Base-by-base conservation (phyloP, 176 grass and related monocot species). In the Saccharum spontaneum region DNA sequence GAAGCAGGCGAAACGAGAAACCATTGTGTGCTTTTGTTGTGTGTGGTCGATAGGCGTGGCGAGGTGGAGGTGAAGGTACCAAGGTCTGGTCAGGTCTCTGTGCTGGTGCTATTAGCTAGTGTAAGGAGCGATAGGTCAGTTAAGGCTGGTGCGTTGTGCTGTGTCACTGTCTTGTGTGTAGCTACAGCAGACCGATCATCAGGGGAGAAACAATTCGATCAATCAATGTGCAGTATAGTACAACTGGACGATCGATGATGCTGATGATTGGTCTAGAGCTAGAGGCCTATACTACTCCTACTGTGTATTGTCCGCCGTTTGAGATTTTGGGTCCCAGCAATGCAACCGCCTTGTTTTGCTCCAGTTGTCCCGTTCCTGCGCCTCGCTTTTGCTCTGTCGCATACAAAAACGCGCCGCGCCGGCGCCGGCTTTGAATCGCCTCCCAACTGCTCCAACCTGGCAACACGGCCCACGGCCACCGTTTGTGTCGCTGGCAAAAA, bases 401-500 rank as follows among this genome's bases (percentile, higher is more conserved):
- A 26, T 79, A 41, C 26, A 22, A 15, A 73, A 67, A 73, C 84
- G 33, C 68, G 22, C 20, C 49, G 67, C 62, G 68, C 20, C 70
- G 70, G 69, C 88, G 84, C 68, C 69, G 80, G 84, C 89, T 83
- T 90, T 79, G 84, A 90, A 38, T 65, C 28, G 34, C 26, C 26
- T 0, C 16, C 54, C 73, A 73, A 63, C 79, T 22, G 76, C 65
- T 71, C 72, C 65, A 63, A 71, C 71, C 33, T 31, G 18, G 66
- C 50, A 7, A 9, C 15, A 82, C n/a, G 10, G 38, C 10, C 4
- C 17, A 17, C 15, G 2, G 1, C 24, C 28, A 33, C 6, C 17
- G 36, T 46, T 24, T 36, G 39, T 54, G 77, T 66, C 31, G 57
- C 33, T 1, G 65, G 18, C 43, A 17, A 62, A 24, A 61, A 23